A percentile compares a stretch with the other conserved stretches of the same genome.
Evolutionary conservation across 2,329 filamentous ascomycete species (phyloP).

Genomic region (Volutella citrinella): DNA sequence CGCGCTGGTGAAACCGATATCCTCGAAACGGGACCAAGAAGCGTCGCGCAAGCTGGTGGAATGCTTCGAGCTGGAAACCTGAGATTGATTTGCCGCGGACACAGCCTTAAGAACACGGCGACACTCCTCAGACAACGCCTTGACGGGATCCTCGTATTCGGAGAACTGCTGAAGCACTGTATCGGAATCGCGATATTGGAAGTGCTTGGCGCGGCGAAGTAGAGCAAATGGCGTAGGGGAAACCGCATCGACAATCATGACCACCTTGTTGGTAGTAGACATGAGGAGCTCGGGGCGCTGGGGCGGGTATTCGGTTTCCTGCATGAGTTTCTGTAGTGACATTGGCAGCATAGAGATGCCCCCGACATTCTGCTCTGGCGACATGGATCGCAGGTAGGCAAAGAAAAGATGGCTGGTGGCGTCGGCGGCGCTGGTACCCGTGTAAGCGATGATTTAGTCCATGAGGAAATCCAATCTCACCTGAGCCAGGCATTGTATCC

Average conservation of each 20-base stretch:
- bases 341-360: conserved; percentile 85
- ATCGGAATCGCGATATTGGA: conserved; percentile 91
- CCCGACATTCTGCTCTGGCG: conserved; percentile 73
- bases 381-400: conserved; percentile 86
- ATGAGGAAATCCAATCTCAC: conserved; percentile 43
- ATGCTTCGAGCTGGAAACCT: conserved; percentile 66
- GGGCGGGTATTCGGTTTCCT: conserved; percentile 93
- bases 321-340: conserved; percentile 84
- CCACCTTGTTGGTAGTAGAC: conserved; percentile 78
- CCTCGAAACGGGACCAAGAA: conserved; percentile 95
- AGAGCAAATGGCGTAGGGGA: conserved; percentile 93
- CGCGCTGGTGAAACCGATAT: conserved; percentile 81
- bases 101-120: conserved; percentile 86
- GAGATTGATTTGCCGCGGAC: conserved; percentile 83
- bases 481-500: conserved; percentile 86
- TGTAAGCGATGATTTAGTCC: conserved; percentile 6
- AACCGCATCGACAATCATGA: conserved; percentile 95
- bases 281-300: conserved; percentile 73
- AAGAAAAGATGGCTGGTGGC: conserved; percentile 97
- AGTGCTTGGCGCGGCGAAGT: conserved; percentile 85
- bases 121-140: conserved; percentile 90
- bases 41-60: conserved; percentile 76
- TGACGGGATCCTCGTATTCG: conserved; percentile 83
- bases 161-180: conserved; percentile 80
- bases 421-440: conserved; percentile 70